phyloP scores from a whole-genome alignment of 73 alveolate genomes.

The Paramecium pentaurelia region DNA sequence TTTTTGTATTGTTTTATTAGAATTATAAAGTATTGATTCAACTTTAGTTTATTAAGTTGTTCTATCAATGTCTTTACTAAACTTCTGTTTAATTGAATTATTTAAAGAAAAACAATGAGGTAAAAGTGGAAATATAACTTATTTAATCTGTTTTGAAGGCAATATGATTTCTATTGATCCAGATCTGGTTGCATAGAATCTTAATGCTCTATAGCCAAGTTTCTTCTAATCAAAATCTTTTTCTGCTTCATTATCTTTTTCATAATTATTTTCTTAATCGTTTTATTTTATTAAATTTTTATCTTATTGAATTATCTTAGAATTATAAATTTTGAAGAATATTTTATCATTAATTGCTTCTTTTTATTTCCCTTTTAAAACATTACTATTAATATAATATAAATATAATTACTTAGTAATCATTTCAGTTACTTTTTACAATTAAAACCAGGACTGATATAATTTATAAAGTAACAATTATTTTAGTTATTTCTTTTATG shows the following conservation, averaged over 20 bases:
- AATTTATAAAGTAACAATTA: neutral
- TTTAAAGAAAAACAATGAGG: constrained; percentile 42
- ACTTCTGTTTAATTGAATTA: neutral
- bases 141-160: neutral
- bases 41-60: neutral
- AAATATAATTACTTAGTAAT: neutral
- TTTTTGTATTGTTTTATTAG: neutral
- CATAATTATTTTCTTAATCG: neutral
- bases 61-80: neutral
- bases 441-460: neutral
- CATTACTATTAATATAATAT: neutral
- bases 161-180: constrained; percentile 8
- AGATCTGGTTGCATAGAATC: constrained; percentile 25
- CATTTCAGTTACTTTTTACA: neutral
- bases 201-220: constrained; percentile 36
- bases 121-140: neutral
- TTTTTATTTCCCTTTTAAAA: neutral
- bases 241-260: neutral
- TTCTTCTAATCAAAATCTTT: neutral
- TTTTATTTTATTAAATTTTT: neutral
- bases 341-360: neutral
- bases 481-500: neutral
- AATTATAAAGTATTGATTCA: neutral
- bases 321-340: neutral
- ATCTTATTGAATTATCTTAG: neutral